A percentile compares a stretch with the other conserved stretches of the same genome.
These are phyloP conservation scores for Salvia sclarea DNA, from an alignment of 305 asterid species.

Conservation along the genomic window DNA sequence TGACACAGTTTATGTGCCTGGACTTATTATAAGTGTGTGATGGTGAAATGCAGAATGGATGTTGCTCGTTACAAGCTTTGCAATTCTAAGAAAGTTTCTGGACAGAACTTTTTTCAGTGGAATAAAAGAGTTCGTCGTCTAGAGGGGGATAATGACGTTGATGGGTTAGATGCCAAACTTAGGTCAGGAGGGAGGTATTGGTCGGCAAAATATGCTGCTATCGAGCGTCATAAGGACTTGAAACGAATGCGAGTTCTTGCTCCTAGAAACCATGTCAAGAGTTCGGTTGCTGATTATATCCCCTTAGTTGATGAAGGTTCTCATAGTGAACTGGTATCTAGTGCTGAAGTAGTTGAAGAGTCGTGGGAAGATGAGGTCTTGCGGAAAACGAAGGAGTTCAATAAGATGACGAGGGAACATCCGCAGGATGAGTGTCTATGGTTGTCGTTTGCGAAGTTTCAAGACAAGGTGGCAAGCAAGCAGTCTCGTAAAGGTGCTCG, in stretches of 20 bases:
- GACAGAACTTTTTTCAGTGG: conserved; percentile 35
- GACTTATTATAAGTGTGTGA: conserved; percentile 27
- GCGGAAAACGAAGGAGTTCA: conserved; percentile 85
- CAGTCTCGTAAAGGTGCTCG: conserved; percentile 93
- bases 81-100: conserved; percentile 52
- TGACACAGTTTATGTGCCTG: neutral
- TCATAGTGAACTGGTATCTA: conserved; percentile 33
- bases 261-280: conserved; percentile 42
- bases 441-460: conserved; percentile 85
- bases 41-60: conserved; percentile 78
- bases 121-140: conserved; percentile 42
- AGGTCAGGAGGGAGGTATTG: conserved; percentile 90
- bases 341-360: conserved; percentile 61
- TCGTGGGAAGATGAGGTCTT: conserved; percentile 90
- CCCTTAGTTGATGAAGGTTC: conserved; percentile 55
- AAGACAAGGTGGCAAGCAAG: conserved; percentile 86
- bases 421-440: conserved; percentile 80
- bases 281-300: conserved; percentile 50
- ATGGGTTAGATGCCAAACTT: conserved; percentile 63
- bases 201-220: conserved; percentile 77
- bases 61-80: conserved; percentile 84
- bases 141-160: conserved; percentile 68
- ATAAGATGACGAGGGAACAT: conserved; percentile 76
- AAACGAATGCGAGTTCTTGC: conserved; percentile 69
- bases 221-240: conserved; percentile 85